Percentiles rank a stretch among this genome's conserved stretches.
phyloP scores from a whole-genome alignment of 1,284 basidiomycete species.

The Moniliella sp. region DNA sequence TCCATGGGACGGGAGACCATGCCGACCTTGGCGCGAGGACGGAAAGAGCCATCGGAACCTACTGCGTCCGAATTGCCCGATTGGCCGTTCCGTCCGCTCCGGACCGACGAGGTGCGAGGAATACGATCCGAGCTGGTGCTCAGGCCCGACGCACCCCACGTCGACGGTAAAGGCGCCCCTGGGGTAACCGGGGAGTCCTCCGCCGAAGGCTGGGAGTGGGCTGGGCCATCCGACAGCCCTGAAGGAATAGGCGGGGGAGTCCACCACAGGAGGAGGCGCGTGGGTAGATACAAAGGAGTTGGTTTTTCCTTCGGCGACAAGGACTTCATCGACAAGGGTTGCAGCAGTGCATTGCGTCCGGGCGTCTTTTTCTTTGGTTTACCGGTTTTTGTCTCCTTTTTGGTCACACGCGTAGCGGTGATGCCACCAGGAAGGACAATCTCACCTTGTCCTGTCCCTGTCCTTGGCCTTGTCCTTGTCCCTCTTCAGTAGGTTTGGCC shows the following conservation, averaged over 20 bases:
- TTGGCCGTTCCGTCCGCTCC: too few relatives aligned
- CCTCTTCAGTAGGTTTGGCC: neutral
- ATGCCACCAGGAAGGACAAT: neutral
- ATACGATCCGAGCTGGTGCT: conserved; percentile 6
- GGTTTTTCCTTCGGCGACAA: neutral
- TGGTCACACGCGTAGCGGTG: neutral
- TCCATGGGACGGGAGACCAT: conserved; percentile 7
- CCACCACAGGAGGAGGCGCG: neutral
- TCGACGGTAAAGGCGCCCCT: conserved; percentile 8
- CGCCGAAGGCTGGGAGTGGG: conserved; percentile 1
- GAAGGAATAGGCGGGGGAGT: neutral
- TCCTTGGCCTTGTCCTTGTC: neutral
- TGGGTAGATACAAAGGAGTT: neutral
- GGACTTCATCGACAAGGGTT: neutral
- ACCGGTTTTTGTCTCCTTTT: neutral
- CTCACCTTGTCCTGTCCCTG: neutral
- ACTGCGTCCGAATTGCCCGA: neutral
- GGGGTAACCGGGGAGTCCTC: conserved; percentile 5
- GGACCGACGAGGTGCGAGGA: neutral
- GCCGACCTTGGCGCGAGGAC: neutral
- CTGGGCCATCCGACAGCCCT: neutral
- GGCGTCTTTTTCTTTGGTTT: neutral
- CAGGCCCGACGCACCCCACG: conserved; percentile 8
- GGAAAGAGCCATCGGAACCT: neutral
- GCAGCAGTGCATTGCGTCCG: neutral